These are phyloP conservation scores for Cucurbita moschata DNA, from an alignment of 306 rosid species.

Conservation along the genomic window DNA sequence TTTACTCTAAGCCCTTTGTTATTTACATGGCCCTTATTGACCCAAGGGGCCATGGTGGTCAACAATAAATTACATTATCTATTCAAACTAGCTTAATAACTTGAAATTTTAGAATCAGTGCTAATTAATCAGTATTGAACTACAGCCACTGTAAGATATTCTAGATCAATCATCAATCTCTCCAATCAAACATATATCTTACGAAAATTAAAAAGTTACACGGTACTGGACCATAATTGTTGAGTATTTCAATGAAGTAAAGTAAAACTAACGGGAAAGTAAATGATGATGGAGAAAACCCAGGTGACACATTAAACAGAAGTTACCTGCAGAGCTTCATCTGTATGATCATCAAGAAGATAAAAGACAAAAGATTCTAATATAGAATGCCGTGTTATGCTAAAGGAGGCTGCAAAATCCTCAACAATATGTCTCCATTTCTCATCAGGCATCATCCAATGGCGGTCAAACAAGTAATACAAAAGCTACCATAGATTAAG, in stretches of 20 bases:
- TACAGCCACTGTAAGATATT: not conserved
- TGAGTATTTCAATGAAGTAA: not conserved
- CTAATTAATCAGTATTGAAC: not conserved
- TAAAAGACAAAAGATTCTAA: conserved; percentile 70
- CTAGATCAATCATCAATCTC: not conserved
- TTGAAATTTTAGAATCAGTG: not conserved
- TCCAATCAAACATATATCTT: not conserved
- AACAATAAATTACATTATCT: not conserved
- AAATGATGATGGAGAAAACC: not conserved
- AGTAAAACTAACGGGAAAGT: not conserved
- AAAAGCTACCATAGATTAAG: conserved; percentile 64
- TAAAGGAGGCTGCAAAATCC: conserved; percentile 75
- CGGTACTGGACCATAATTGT: not conserved
- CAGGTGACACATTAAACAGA: not conserved
- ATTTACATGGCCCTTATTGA: not conserved
- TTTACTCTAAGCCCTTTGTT: not conserved
- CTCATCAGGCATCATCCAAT: conserved; percentile 78
- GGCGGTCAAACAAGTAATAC: conserved; percentile 83
- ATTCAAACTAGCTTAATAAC: not conserved
- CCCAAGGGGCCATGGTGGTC: not conserved
- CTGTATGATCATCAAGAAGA: conserved; percentile 76
- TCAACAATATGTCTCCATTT: conserved; percentile 66
- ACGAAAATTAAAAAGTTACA: not conserved
- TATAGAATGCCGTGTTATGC: conserved; percentile 54
- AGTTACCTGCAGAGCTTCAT: conserved; percentile 74